phyloP scores from a whole-genome alignment of 2,329 filamentous ascomycete genomes.

The Aureobasidium sp. region DNA sequence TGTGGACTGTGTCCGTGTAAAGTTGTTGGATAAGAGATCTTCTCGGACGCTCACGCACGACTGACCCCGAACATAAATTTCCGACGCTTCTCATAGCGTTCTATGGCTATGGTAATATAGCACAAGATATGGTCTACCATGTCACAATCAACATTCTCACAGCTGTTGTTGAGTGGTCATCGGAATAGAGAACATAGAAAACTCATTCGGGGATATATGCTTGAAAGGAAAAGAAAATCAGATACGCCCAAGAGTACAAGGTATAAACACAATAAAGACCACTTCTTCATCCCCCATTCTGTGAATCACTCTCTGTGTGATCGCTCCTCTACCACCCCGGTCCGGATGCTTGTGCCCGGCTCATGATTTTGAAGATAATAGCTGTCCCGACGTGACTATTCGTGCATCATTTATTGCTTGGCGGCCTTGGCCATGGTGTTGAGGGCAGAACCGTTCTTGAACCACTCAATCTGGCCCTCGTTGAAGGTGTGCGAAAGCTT shows the following conservation, averaged over 20 bases:
- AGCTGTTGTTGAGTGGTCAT: not conserved
- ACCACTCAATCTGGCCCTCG: conserved; percentile 96
- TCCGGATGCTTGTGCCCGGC: conserved; percentile 2
- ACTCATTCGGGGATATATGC: conserved; percentile 10
- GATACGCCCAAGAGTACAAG: conserved; percentile 18
- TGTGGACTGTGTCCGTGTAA: too few species aligned
- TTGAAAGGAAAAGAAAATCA: conserved; percentile 13
- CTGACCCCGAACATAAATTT: not conserved
- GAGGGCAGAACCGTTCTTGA: conserved; percentile 92
- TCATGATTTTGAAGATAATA: conserved; percentile 10
- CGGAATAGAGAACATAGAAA: conserved; percentile 1
- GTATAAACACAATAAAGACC: conserved; percentile 17
- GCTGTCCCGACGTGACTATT: conserved; percentile 13
- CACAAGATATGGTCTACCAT: not conserved
- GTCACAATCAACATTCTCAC: not conserved
- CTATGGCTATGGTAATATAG: not conserved
- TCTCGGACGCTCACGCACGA: not conserved
- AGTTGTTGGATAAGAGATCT: too few species aligned
- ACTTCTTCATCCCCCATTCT: conserved; percentile 3
- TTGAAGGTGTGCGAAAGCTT: conserved; percentile 95
- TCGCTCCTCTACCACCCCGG: conserved; percentile 10
- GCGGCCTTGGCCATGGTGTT: conserved; percentile 87
- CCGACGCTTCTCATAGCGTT: not conserved
- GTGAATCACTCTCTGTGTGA: conserved; percentile 11
- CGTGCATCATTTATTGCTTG: conserved; percentile 13